Evolutionary conservation across 768 basidiomycete genomes (phyloP).

Genomic region (Pisolithus microcarpus): DNA sequence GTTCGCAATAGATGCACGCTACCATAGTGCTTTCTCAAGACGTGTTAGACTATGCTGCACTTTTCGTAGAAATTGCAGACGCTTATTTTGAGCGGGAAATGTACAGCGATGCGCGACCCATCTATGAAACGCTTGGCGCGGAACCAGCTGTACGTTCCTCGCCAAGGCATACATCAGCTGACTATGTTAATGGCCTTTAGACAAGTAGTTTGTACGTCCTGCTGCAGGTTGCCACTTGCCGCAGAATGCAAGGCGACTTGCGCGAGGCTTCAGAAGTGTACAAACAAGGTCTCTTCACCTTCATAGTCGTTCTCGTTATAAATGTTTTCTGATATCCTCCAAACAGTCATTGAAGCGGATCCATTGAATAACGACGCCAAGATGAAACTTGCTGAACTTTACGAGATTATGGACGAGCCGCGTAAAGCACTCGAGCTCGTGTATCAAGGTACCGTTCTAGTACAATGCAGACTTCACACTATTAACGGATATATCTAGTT

Average conservation of each 20-base stretch:
- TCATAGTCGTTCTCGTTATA: background rate
- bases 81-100: slow-evolving; percentile 71
- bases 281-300: slow-evolving; percentile 53
- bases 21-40: slow-evolving; percentile 65
- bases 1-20: slow-evolving; percentile 59
- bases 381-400: slow-evolving; percentile 84
- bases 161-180: background rate
- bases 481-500: slow-evolving; percentile 25
- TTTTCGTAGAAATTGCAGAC: slow-evolving; percentile 81
- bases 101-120: slow-evolving; percentile 71
- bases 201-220: slow-evolving; percentile 68
- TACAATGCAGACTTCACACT: background rate
- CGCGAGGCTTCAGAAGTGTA: slow-evolving; percentile 78
- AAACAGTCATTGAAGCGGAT: slow-evolving; percentile 64
- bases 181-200: slow-evolving; percentile 29
- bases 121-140: slow-evolving; percentile 72
- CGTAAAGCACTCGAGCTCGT: slow-evolving; percentile 76
- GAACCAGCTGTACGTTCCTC: slow-evolving; percentile 54
- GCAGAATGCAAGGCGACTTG: slow-evolving; percentile 67
- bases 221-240: slow-evolving; percentile 74
- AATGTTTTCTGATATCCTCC: background rate
- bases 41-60: slow-evolving; percentile 63
- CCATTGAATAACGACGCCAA: slow-evolving; percentile 75
- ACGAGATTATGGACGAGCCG: slow-evolving; percentile 76
- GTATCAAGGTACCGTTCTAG: slow-evolving; percentile 56